These are phyloP conservation scores for Hypoxylon sp. DNA, from an alignment of 2,329 filamentous ascomycete genomes.

Conservation along the genomic window DNA sequence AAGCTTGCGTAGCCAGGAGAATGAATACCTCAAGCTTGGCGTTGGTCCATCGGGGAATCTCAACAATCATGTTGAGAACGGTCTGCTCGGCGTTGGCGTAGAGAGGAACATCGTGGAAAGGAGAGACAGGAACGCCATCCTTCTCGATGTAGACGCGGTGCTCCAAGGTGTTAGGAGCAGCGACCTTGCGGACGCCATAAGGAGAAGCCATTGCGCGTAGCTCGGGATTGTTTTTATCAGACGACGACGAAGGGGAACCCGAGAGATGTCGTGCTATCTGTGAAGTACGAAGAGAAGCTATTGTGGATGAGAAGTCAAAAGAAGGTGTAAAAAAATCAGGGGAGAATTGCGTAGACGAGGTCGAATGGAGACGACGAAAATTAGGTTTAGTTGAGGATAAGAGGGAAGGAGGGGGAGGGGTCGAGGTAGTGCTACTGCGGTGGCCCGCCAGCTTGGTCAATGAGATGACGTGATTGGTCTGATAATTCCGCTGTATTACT, in stretches of 20 bases:
- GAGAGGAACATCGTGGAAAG: slow-evolving; percentile 98
- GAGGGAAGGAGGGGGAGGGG: slow-evolving; percentile 47
- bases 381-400: slow-evolving; percentile 28
- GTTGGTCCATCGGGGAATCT: slow-evolving; percentile 99
- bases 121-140: slow-evolving; percentile 91
- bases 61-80: slow-evolving; percentile 98
- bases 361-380: slow-evolving; percentile 30
- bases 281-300: slow-evolving; percentile 60
- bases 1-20: slow-evolving; percentile 12
- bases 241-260: slow-evolving; percentile 46
- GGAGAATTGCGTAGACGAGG: slow-evolving; percentile 34
- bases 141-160: slow-evolving; percentile 98
- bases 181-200: slow-evolving; percentile 88
- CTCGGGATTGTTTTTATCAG: slow-evolving; percentile 3
- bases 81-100: slow-evolving; percentile 97
- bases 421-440: slow-evolving; percentile 39
- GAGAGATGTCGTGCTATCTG: slow-evolving; percentile 66
- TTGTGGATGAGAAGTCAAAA: slow-evolving; percentile 45
- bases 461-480: slow-evolving; percentile 44
- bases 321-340: slow-evolving; percentile 12
- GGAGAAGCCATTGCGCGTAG: slow-evolving; percentile 63
- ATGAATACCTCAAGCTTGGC: slow-evolving; percentile 92
- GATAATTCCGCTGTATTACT: slow-evolving; percentile 31
- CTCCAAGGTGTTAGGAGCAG: slow-evolving; percentile 89
- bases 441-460: slow-evolving; percentile 42